Evolutionary conservation across 2,329 filamentous ascomycete genomes (phyloP).

Genomic region (Ceratocystis variospora): DNA sequence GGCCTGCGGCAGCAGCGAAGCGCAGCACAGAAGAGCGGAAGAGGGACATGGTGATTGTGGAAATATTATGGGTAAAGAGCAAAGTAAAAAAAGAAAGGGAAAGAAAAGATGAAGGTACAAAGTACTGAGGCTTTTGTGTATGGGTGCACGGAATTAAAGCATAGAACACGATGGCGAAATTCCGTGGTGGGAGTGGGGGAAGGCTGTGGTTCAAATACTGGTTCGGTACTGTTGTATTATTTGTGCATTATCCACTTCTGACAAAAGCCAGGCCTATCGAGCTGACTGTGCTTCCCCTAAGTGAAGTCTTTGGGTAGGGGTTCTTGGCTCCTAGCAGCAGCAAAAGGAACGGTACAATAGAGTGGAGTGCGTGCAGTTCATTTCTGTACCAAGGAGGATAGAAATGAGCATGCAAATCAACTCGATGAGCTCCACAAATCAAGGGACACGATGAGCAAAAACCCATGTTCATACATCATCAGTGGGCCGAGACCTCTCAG

Average conservation of each 20-base stretch:
- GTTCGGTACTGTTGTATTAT: too few relatives aligned
- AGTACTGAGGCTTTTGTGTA: not conserved
- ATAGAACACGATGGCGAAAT: not conserved
- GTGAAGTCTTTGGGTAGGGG: too few relatives aligned
- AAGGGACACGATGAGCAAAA: not conserved
- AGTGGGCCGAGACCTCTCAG: too few relatives aligned
- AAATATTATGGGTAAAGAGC: not conserved
- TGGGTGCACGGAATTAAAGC: not conserved
- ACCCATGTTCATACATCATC: not conserved
- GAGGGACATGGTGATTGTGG: conserved; percentile 12
- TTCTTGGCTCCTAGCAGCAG: not conserved
- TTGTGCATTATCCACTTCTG: too few relatives aligned
- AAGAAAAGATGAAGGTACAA: too few relatives aligned
- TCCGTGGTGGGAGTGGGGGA: not conserved
- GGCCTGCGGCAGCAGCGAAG: conserved; percentile 12
- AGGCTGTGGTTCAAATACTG: conserved; percentile 9
- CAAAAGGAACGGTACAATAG: not conserved
- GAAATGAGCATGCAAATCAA: conserved; percentile 4
- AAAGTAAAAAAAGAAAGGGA: too few relatives aligned
- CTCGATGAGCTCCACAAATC: not conserved
- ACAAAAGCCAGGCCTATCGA: too few relatives aligned
- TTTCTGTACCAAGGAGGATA: not conserved
- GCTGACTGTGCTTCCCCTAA: too few relatives aligned
- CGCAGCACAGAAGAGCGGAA: conserved; percentile 15
- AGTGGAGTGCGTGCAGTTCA: not conserved